Percentiles rank a stretch among this genome's conserved stretches.
phyloP scores from a whole-genome alignment of 805 yeast species.

The Suhomyces sp. region DNA sequence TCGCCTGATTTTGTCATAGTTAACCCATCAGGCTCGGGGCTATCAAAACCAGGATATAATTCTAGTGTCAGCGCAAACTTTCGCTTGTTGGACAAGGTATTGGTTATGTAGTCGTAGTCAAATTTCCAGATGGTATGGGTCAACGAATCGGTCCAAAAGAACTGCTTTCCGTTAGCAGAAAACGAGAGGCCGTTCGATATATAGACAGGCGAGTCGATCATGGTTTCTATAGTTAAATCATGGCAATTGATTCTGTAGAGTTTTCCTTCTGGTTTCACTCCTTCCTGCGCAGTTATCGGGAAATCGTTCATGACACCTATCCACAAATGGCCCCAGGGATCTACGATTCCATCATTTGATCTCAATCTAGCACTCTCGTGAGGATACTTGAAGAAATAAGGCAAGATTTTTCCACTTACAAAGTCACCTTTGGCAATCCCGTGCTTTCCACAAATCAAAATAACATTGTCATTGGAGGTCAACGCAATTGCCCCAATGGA shows the following conservation, averaged over 20 bases:
- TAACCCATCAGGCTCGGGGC: slow-evolving; percentile 79
- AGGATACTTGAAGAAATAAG: slow-evolving; percentile 41
- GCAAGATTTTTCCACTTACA: slow-evolving; percentile 23
- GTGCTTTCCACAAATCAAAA: slow-evolving; percentile 58
- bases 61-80: slow-evolving; percentile 19
- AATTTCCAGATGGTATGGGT: slow-evolving; percentile 34
- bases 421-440: slow-evolving; percentile 63
- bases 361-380: slow-evolving; percentile 24
- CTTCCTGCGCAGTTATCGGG: slow-evolving; percentile 22
- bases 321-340: slow-evolving; percentile 73
- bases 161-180: slow-evolving; percentile 22
- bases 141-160: slow-evolving; percentile 42
- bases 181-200: slow-evolving; percentile 69
- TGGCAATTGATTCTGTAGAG: slow-evolving; percentile 33
- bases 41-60: slow-evolving; percentile 16
- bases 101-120: slow-evolving; percentile 33
- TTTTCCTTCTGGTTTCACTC: slow-evolving; percentile 49
- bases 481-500: slow-evolving; percentile 73
- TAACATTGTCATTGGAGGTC: slow-evolving; percentile 46
- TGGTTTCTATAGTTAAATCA: slow-evolving; percentile 28
- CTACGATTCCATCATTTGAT: slow-evolving; percentile 82
- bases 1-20: slow-evolving; percentile 52
- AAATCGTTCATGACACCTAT: slow-evolving; percentile 78
- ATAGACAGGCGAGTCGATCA: slow-evolving; percentile 28
- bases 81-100: slow-evolving; percentile 26